Conservation (phyloP, 768 basidiomycete genomes). For the Lenzites betulinus region DNA sequence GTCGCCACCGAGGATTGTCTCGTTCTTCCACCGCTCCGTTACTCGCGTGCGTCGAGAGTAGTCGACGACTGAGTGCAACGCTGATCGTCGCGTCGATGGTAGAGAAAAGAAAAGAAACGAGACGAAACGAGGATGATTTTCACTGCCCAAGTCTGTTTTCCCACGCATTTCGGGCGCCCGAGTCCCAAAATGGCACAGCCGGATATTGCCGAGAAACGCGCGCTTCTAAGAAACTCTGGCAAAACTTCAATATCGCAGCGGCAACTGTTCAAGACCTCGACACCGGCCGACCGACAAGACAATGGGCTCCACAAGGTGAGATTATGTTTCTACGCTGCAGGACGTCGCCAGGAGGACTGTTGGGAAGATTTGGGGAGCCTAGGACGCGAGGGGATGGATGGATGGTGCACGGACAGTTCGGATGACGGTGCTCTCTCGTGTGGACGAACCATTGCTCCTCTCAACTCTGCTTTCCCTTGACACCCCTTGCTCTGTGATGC, state of each 20-base stretch:
- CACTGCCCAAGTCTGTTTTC: slow-evolving; percentile 11
- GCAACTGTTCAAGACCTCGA: slow-evolving; percentile 33
- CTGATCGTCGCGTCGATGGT: slow-evolving; percentile 48
- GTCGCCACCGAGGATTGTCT: slow-evolving; percentile 25
- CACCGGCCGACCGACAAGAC: slow-evolving; percentile 43
- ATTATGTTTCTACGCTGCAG: slow-evolving; percentile 22
- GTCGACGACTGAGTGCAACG: slow-evolving; percentile 50
- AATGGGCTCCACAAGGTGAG: slow-evolving; percentile 86
- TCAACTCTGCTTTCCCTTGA: background rate
- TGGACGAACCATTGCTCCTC: background rate
- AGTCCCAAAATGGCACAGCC: background rate
- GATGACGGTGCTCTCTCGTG: slow-evolving; percentile 24
- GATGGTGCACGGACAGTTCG: slow-evolving; percentile 43
- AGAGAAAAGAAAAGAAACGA: slow-evolving; percentile 8
- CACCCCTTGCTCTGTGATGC: background rate
- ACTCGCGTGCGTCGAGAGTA: slow-evolving; percentile 44
- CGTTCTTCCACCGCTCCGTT: slow-evolving; percentile 66
- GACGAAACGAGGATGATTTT: background rate
- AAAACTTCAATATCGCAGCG: slow-evolving; percentile 17
- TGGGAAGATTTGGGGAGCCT: slow-evolving; percentile 20
- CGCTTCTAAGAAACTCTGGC: slow-evolving; percentile 4
- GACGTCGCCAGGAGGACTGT: slow-evolving; percentile 22
- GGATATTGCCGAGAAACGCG: slow-evolving; percentile 11
- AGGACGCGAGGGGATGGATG: slow-evolving; percentile 40
- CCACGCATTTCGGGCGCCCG: slow-evolving; percentile 10